Base-by-base conservation (phyloP, 441 rosid genomes). In the Pelargonium myrrhifolium region DNA sequence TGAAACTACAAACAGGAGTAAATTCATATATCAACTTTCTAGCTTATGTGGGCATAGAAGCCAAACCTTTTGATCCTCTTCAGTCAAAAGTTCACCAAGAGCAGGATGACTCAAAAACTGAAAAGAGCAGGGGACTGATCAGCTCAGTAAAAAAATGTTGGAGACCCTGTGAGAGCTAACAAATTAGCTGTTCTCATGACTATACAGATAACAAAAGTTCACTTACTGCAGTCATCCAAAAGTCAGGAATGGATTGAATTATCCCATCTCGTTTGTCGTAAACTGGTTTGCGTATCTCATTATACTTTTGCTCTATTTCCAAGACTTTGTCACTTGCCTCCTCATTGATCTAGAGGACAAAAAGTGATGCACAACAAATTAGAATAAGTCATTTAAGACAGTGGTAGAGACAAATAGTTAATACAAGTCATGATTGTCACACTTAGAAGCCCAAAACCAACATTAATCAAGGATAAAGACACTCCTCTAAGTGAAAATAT, bases 31-130 rank as follows among this genome's bases (percentile, higher is more conserved):
- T 40, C 10, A 62, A 40, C 26, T 17, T 49, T 40, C 68, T 12
- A 66, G 45, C 35, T 45, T 18, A 61, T 39, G 14, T 22, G 6
- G 22, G 43, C 75, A 65, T n/a, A 63, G 42, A 65, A 71, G 39
- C 35, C 78, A 77, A 73, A 93, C 99, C 96, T 93, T 89, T 65
- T 93, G 96, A 77, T 93, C 99, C 75, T 89, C 96, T 71, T 91
- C 97, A 1, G 75, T 87, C 84, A 93, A 76, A 58, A 93, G 89
- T 12, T 83, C 83, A 76, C 89, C 84, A 62, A 94, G 85, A 15
- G 86, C 93, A 59, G 97, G 97, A 76, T 94, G 99, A 75, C 97
- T 91, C 80, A 89, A 65, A 72, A 94, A 88, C 99, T 94, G 84
- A 82, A 85, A 9, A 65, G 59, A 70, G 17, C 15, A 58, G 56